A percentile compares a stretch with the other conserved stretches of the same genome.
Evolutionary conservation across 179 eudicot species (phyloP).

Genomic region (Corrigiola litoralis): DNA sequence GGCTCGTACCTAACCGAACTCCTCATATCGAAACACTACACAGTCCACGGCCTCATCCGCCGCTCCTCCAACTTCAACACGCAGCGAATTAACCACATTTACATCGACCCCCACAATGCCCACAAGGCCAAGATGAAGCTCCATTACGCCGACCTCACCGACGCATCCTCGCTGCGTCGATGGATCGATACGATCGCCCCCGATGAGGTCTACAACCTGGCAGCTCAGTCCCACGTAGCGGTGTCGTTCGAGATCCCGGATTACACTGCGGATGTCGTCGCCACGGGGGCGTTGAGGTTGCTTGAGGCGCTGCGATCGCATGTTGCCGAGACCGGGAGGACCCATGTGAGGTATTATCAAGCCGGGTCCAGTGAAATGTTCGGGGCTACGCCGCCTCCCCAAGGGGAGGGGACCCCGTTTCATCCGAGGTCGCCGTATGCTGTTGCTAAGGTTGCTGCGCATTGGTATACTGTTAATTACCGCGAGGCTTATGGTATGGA

Average conservation of each 20-base stretch:
- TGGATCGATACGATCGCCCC: conserved; percentile 76
- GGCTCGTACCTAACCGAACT: conserved; percentile 97
- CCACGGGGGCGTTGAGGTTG: conserved; percentile 79
- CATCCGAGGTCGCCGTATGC: conserved; percentile 97
- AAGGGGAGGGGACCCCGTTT: conserved; percentile 73
- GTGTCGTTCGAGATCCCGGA: conserved; percentile 98
- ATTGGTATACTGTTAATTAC: conserved; percentile 96
- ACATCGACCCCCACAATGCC: conserved; percentile 91
- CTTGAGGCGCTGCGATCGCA: conserved; percentile 87
- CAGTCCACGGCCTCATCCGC: conserved; percentile 84
- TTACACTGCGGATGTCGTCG: conserved; percentile 93
- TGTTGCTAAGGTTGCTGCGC: conserved; percentile 83
- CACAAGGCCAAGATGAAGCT: conserved; percentile 80
- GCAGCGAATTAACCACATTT: conserved; percentile 90
- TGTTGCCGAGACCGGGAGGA: conserved; percentile 58
- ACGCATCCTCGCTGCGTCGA: conserved; percentile 86
- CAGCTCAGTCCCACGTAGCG: conserved; percentile 94
- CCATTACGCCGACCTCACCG: conserved; percentile 93
- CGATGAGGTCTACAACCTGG: conserved; percentile 89
- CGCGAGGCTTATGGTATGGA: conserved; percentile 76
- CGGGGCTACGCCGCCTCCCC: conserved; percentile 93
- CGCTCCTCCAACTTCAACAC: conserved; percentile 96
- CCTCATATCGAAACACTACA: conserved; percentile 63
- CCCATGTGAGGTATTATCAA: conserved; percentile 67
- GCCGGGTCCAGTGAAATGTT: conserved; percentile 99